Percentiles rank a stretch among this genome's conserved stretches.
These are phyloP conservation scores for Mariannaea sp. DNA, from an alignment of 2,329 filamentous ascomycete genomes.

Conservation along the genomic window DNA sequence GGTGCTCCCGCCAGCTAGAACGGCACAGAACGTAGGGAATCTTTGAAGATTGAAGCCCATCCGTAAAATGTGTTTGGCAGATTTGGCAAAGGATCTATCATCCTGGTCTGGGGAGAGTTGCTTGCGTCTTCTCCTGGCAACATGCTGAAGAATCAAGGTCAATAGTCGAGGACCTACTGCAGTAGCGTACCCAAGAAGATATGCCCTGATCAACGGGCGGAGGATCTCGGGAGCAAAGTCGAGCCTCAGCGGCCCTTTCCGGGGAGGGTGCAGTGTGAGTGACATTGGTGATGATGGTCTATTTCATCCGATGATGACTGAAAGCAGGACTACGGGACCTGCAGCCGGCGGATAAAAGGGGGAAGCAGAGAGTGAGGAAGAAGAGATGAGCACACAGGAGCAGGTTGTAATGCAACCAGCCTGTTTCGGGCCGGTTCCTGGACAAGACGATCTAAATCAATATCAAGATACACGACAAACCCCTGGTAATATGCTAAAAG, in stretches of 20 bases:
- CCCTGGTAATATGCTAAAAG: conserved; percentile 28
- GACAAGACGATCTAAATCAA: conserved; percentile 26
- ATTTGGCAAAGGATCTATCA: conserved; percentile 40
- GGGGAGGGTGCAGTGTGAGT: conserved; percentile 23
- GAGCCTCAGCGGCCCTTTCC: conserved; percentile 34
- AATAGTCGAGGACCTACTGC: conserved; percentile 61
- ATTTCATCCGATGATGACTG: conserved; percentile 24
- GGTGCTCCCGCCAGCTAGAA: conserved; percentile 63
- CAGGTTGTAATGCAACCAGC: neutral
- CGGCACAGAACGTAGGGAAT: conserved; percentile 67
- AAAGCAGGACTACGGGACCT: conserved; percentile 33
- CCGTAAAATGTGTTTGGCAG: conserved; percentile 49
- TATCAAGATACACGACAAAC: conserved; percentile 12
- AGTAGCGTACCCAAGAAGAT: conserved; percentile 64
- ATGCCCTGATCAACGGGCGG: conserved; percentile 63
- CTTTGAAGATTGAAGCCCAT: conserved; percentile 59
- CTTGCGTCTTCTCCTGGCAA: conserved; percentile 45
- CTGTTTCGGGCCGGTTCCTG: conserved; percentile 27
- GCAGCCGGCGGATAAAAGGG: conserved; percentile 23
- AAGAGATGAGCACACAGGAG: too few species aligned
- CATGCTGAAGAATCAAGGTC: conserved; percentile 57
- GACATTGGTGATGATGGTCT: conserved; percentile 22
- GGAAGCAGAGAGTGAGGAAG: neutral
- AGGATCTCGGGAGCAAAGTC: conserved; percentile 53
- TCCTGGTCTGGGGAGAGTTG: conserved; percentile 38